Percentiles rank a stretch among this genome's conserved stretches.
phyloP scores from a whole-genome alignment of 208 protist genomes.

The Leishmania aethiopica region DNA sequence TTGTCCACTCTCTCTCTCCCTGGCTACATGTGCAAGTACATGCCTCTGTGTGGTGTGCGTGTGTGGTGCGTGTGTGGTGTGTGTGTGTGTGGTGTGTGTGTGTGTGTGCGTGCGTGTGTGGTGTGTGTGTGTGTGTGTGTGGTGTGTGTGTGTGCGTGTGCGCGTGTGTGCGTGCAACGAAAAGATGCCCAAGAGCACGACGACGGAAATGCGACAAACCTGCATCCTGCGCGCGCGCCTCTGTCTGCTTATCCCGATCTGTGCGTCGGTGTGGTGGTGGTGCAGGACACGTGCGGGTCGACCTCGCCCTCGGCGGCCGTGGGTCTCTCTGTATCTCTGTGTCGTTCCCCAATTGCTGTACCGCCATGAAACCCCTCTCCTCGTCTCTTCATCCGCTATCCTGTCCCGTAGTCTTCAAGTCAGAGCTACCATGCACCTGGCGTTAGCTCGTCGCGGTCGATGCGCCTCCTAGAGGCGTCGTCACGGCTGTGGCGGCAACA shows the following conservation, averaged over 20 bases:
- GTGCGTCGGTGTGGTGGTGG: not conserved
- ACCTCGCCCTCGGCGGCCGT: not conserved
- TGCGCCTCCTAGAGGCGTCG: not conserved
- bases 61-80: too few species aligned
- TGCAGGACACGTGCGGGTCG: not conserved
- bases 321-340: not conserved
- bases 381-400: not conserved
- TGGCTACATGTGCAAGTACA: not conserved
- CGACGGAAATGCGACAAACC: too few species aligned
- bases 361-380: not conserved
- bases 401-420: not conserved
- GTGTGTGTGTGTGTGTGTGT: too few species aligned
- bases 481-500: not conserved
- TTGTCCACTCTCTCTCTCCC: not conserved
- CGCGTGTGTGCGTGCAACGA: not conserved
- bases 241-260: not conserved
- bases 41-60: too few species aligned
- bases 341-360: not conserved
- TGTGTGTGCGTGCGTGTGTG: too few species aligned
- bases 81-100: too few species aligned
- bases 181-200: too few species aligned
- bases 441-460: not conserved
- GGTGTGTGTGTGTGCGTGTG: not conserved
- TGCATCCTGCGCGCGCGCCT: not conserved
- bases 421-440: not conserved